A percentile compares a stretch with the other conserved stretches of the same genome.
Conservation (phyloP, 164 flowering plant species). For the Vitis rupestris region DNA sequence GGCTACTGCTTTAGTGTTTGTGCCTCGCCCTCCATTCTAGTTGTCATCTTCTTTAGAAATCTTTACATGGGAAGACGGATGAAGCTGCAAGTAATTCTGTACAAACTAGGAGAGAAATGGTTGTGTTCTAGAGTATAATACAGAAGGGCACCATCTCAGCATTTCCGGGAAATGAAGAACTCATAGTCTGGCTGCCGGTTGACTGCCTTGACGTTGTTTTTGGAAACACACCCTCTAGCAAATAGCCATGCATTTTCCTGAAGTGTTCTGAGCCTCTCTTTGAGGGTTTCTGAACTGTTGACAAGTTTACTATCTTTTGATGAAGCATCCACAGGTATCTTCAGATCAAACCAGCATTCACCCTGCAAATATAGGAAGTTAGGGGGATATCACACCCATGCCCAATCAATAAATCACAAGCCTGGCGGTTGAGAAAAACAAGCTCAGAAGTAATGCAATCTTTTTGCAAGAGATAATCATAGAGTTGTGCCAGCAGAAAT, state of each 20-base stretch:
- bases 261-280: background rate
- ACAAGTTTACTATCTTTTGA: background rate
- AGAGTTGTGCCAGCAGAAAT: too few relatives aligned
- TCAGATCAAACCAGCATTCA: conserved; percentile 13
- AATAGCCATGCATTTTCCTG: conserved; percentile 10
- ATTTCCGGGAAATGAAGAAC: conserved; percentile 27
- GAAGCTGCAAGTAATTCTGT: too few relatives aligned
- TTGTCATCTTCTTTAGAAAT: too few relatives aligned
- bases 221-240: conserved; percentile 23
- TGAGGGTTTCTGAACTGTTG: background rate
- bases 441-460: too few relatives aligned
- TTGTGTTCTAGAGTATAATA: background rate
- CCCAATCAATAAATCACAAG: background rate
- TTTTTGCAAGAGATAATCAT: too few relatives aligned
- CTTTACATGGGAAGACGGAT: too few relatives aligned
- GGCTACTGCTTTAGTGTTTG: too few relatives aligned
- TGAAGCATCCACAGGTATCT: background rate
- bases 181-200: conserved; percentile 31
- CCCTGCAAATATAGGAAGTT: background rate
- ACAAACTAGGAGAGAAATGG: too few relatives aligned
- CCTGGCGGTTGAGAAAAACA: too few relatives aligned
- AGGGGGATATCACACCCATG: background rate
- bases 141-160: background rate
- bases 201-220: conserved; percentile 13
- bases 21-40: too few relatives aligned